A percentile compares a stretch with the other conserved stretches of the same genome.
These are phyloP conservation scores for Colletotrichum shisoi DNA, from an alignment of 2,329 filamentous ascomycete genomes.

Conservation along the genomic window DNA sequence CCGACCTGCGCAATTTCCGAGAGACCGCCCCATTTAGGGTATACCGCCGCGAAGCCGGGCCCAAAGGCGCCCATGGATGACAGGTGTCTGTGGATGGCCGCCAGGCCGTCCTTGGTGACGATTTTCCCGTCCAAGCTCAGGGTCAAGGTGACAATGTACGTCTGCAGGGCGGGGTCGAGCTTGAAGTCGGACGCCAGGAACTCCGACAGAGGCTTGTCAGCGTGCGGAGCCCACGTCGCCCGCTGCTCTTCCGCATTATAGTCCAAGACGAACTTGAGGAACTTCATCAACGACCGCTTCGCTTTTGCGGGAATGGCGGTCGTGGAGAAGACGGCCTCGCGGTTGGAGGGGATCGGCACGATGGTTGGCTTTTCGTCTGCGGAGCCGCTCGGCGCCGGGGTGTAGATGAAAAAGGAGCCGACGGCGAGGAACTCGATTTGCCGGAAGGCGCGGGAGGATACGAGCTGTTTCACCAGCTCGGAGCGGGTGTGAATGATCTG, in stretches of 20 bases:
- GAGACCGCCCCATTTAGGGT: conserved; percentile 91
- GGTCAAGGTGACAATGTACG: conserved; percentile 71
- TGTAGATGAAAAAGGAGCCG: conserved; percentile 87
- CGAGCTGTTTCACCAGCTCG: conserved; percentile 76
- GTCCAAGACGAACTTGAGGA: conserved; percentile 84
- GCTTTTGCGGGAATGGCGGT: conserved; percentile 77
- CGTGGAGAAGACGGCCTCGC: conserved; percentile 90
- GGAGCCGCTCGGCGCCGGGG: conserved; percentile 45
- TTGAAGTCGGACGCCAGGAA: conserved; percentile 71
- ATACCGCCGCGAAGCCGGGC: conserved; percentile 84
- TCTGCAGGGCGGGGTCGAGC: conserved; percentile 72
- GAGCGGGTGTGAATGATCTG: conserved; percentile 88
- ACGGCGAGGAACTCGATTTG: conserved; percentile 95
- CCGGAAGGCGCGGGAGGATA: conserved; percentile 87
- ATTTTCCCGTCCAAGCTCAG: conserved; percentile 72
- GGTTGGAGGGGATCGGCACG: conserved; percentile 80
- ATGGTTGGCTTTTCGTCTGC: conserved; percentile 53
- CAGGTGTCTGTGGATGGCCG: conserved; percentile 79
- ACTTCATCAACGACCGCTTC: conserved; percentile 91
- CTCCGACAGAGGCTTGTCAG: conserved; percentile 61
- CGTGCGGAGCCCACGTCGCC: conserved; percentile 66
- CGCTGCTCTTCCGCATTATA: conserved; percentile 66
- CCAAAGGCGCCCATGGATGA: conserved; percentile 88
- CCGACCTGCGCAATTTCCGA: conserved; percentile 91
- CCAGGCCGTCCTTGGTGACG: conserved; percentile 71